Base-by-base conservation (phyloP, 2,329 filamentous ascomycete genomes). In the Daldinia sp. region DNA sequence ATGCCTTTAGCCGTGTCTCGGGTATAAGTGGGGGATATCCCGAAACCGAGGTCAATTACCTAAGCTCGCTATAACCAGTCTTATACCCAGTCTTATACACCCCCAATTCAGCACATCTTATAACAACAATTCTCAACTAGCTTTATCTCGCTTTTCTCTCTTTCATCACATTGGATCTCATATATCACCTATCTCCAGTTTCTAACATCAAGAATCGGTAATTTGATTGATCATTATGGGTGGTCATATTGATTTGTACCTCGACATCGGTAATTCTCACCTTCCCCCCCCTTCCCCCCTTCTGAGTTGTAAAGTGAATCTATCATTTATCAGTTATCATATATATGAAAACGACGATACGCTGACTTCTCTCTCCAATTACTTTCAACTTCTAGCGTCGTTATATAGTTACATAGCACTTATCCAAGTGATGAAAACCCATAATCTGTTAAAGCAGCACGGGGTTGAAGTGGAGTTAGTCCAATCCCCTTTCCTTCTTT, bases 391-490 rank as follows among this genome's bases (percentile, higher is more conserved):
- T 4, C 20, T 33, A 93, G 91, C 89, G 61, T 94, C 92, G 26
- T 80, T 86, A 54, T 89, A 86, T 73, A 88, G 86, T 79, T 89
- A 88, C 72, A 74, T 88, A 15, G 81, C 82, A 20, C 83, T 92
- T 56, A 76, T 83, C 0, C 86, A 92, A 74, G 80, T 93, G 26
- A 81, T 85, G 35, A 83, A 82, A 58, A 89, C 90, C 72, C 78
- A 85, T 46, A 79, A 83, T 0, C 76, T 84, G 1, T 83, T 94
- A 2, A 80, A 82, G 55, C 83, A 85, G 9, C 83, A 93, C 77
- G 83, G 83, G 35, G 85, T 93, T 5, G 82, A 89, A 39, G 80
- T 94, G 35, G 89, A 93, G 91, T 93, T 81, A 73, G 88, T 76
- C 33, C 51, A 62, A 23, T 23, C 20, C 33, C 7, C 33, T 35